Conservation (phyloP, 1,284 basidiomycete genomes). For the Pyrrhoderma noxium region DNA sequence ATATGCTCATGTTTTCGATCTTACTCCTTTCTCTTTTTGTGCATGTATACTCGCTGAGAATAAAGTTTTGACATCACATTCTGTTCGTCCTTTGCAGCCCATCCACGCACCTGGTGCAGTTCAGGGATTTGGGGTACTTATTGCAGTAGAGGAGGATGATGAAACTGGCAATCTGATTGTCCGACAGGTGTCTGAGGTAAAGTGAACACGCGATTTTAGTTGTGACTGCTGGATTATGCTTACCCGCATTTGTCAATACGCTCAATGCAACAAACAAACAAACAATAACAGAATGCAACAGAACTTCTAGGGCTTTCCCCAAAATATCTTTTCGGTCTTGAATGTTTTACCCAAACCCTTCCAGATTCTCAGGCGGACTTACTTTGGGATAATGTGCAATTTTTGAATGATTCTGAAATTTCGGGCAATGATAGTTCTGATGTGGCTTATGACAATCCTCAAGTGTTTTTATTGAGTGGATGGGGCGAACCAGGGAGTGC, state of each 20-base stretch:
- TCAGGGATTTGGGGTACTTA: slow-evolving; percentile 80
- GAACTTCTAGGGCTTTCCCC: slow-evolving; percentile 73
- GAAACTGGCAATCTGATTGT: slow-evolving; percentile 57
- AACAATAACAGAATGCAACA: slow-evolving; percentile 45
- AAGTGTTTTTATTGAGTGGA: slow-evolving; percentile 68
- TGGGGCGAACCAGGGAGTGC: slow-evolving; percentile 59
- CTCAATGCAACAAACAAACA: too few species aligned
- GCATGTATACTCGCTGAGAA: too few species aligned
- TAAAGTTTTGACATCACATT: too few species aligned
- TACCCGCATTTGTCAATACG: background rate
- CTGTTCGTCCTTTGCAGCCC: too few species aligned
- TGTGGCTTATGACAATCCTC: slow-evolving; percentile 48
- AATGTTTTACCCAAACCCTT: slow-evolving; percentile 72
- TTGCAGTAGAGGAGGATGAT: slow-evolving; percentile 65
- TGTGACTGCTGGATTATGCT: background rate
- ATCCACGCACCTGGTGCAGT: slow-evolving; percentile 82
- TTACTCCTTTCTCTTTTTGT: too few species aligned
- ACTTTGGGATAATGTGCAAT: slow-evolving; percentile 75
- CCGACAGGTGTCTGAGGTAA: slow-evolving; percentile 78
- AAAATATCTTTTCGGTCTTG: slow-evolving; percentile 67
- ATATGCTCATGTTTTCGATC: slow-evolving; percentile 7
- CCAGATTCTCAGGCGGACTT: slow-evolving; percentile 63
- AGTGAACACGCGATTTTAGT: slow-evolving; percentile 18
- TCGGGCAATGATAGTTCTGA: slow-evolving; percentile 31
- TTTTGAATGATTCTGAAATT: slow-evolving; percentile 45